phyloP scores from a whole-genome alignment of 257 asterid genomes.

The Henckelia pumila region DNA sequence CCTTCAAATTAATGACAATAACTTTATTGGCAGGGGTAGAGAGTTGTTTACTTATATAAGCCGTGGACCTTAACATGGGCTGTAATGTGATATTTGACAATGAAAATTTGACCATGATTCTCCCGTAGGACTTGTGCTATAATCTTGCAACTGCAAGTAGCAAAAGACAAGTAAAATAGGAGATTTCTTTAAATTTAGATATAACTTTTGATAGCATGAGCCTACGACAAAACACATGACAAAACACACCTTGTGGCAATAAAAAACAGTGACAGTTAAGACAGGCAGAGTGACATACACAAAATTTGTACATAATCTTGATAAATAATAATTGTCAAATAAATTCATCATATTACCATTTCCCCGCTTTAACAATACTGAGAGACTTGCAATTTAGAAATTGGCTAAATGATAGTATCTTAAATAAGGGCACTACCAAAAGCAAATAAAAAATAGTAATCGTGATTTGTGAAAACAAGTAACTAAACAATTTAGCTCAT shows the following conservation, averaged over 20 bases:
- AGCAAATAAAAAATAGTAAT: background rate
- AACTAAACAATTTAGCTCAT: constrained; percentile 3
- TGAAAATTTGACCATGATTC: constrained; percentile 81
- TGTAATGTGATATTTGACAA: constrained; percentile 68
- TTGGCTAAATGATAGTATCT: background rate
- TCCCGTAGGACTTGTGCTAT: constrained; percentile 49
- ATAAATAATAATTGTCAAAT: background rate
- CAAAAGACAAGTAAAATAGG: constrained; percentile 20
- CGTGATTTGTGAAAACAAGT: background rate
- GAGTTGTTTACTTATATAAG: constrained; percentile 83
- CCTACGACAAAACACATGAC: too few species aligned
- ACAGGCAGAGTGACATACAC: background rate
- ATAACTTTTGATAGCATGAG: constrained; percentile 17
- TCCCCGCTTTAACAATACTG: constrained; percentile 14
- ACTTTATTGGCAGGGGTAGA: constrained; percentile 70
- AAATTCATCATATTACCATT: background rate
- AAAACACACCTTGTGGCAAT: constrained; percentile 13
- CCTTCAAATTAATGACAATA: constrained; percentile 90
- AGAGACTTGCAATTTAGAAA: constrained; percentile 21
- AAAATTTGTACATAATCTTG: background rate
- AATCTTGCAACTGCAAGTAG: constrained; percentile 72
- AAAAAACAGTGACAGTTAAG: background rate
- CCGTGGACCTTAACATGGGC: constrained; percentile 91
- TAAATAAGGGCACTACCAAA: background rate
- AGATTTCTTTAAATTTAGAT: background rate